Conservation (phyloP, 2,329 filamentous ascomycete genomes). For the Colletotrichum gloeosporioides region DNA sequence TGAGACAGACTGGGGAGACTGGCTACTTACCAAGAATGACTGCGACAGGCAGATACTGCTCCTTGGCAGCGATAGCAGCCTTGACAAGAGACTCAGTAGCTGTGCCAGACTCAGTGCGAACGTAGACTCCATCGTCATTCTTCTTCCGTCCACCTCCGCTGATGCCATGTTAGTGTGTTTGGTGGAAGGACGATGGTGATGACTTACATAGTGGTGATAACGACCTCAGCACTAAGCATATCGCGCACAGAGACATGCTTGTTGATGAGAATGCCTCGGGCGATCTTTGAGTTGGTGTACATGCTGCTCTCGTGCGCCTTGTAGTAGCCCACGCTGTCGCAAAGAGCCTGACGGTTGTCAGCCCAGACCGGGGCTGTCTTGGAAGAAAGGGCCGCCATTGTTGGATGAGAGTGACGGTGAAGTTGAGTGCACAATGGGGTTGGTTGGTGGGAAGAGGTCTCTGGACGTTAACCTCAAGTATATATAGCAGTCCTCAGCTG, state of each 20-base stretch:
- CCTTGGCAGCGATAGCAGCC: conserved; percentile 51
- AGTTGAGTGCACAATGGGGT: not conserved
- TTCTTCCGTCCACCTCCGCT: conserved; percentile 61
- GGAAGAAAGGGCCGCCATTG: not conserved
- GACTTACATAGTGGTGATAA: conserved; percentile 67
- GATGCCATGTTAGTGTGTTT: conserved; percentile 20
- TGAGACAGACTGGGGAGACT: too few relatives aligned
- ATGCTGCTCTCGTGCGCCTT: conserved; percentile 64
- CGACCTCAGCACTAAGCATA: conserved; percentile 62
- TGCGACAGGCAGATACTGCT: conserved; percentile 54
- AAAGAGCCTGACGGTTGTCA: conserved; percentile 62
- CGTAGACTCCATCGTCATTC: conserved; percentile 46
- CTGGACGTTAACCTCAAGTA: not conserved
- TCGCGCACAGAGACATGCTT: conserved; percentile 58
- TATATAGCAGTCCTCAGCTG: not conserved
- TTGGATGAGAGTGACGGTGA: not conserved
- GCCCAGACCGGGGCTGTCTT: conserved; percentile 53
- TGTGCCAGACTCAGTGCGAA: conserved; percentile 50
- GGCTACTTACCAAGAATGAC: conserved; percentile 55
- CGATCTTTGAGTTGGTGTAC: conserved; percentile 55
- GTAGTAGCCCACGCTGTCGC: conserved; percentile 69
- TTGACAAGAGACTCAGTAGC: conserved; percentile 27
- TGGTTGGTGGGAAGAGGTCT: not conserved
- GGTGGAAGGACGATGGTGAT: not conserved
- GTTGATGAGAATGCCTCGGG: conserved; percentile 65